Evolutionary conservation across 1,284 basidiomycete species (phyloP), one percentile per base, ranked within the genome.

Genomic region (Amylostereum areolatum): DNA sequence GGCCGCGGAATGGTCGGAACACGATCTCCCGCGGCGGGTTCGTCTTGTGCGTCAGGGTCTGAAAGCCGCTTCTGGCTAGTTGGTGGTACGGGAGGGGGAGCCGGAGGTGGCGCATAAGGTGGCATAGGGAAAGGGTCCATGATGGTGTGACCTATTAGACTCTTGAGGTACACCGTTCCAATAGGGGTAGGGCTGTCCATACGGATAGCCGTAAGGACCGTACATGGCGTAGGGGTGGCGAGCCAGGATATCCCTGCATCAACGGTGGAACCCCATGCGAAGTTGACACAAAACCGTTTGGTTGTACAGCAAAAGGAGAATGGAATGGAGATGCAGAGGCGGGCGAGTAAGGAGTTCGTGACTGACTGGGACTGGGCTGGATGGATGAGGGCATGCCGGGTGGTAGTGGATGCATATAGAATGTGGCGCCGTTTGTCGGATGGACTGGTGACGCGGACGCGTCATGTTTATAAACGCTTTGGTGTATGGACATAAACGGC

Each of bases 81-180:
- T 4, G 65, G 66, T 10, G 64, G 59, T 2, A 60, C 18, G 18
- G 18, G 18, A 18, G 18, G 18, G 18, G 55, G 52, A 6, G 65
- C 54, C 59, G 59, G 52, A 4, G 60, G 60, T 27, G 62, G 63
- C 24, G 63, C 62, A 2, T 9, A 65, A 48, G 29, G 47, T 36
- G 12, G 57, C 49, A 24, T 51, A 46, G 5, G 39, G 11, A 31
- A 18, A 28, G 27, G 30, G 3, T n/a, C 43, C 51, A 6, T 48
- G 45, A 8, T 12, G 42, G 10, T 36, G 18, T 25, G 33, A 33
- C 12, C 43, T 39, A 5, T 30, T 29, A 44, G 32, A 42, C 24
- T 40, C 51, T 30, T 45, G 51, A 18, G 34, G 41, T 28, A 40
- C 41, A 29, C 18, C 18, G 18, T 18, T 18, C 18, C 18, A 18